Evolutionary conservation across 2,329 filamentous ascomycete species (phyloP), one percentile per base, ranked within the genome.

Genomic region (Samsoniella hepiali): DNA sequence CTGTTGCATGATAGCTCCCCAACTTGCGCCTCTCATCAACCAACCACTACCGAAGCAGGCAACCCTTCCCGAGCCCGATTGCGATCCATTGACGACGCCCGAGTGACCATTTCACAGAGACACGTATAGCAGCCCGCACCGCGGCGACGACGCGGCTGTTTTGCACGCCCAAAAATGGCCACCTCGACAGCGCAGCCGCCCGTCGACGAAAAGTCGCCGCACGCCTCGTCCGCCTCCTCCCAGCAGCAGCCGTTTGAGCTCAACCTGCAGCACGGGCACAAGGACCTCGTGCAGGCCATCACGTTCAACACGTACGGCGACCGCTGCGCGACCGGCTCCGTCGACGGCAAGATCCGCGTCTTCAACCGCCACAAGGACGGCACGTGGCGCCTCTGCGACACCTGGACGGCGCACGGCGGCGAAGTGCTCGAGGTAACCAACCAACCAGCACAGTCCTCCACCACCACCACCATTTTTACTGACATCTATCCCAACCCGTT

Each of bases 291-390:
- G 58, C 88, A 93, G 67, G 89, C 91, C 62, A 88, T 94, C 65
- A 89, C 91, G 68, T 96, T 96, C 83, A 97, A 97, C 76, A 88
- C 88, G 68, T 96, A 96, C 75, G 94, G 93, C 69, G 93, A 92
- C 70, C 91, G 93, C 69, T 93, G 94, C 81, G 91, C 93, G 49
- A 95, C 93, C 3, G 93, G 92, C 40, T 95, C 92, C 22, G 91
- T 94, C 22, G 94, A 98, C 75, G 94, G 96, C 75, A 91, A 90
- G 74, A 89, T 98, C 71, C 92, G 93, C 73, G 90, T 97, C 66
- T 97, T 94, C 84, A 91, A 94, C 76, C 84, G 89, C 55, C 89
- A 95, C 72, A 88, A 88, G 68, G 89, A 92, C 69, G 87, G 87
- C 49, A 81, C 85, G 63, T 97, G 93, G 91, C 83, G 86, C 58